Evolutionary conservation across 164 flowering plant species (phyloP).

Genomic region (Hamamelis virginiana): DNA sequence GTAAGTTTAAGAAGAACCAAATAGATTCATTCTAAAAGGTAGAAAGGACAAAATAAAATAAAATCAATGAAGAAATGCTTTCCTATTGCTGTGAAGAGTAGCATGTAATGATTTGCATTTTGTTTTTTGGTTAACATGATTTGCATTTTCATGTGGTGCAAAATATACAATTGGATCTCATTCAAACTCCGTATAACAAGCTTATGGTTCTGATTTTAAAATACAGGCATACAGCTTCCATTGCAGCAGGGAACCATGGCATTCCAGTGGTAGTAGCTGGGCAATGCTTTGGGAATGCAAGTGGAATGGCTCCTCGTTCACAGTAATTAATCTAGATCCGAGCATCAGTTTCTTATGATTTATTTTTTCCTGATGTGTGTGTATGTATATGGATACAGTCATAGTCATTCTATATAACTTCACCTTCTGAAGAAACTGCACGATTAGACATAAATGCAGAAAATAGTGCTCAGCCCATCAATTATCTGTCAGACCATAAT

Average conservation of each 20-base stretch:
- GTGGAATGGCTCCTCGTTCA: conserved; percentile 98
- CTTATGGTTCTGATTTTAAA: conserved; percentile 1
- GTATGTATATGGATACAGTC: no score
- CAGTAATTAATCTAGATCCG: conserved; percentile 52
- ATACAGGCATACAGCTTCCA: conserved; percentile 88
- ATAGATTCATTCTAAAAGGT: neutral
- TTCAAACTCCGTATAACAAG: neutral
- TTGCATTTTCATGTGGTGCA: neutral
- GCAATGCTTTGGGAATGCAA: conserved; percentile 90
- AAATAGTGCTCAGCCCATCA: no score
- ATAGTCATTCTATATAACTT: no score
- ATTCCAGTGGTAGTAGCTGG: conserved; percentile 85
- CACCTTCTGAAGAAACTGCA: no score
- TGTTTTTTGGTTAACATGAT: no score
- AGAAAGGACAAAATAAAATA: neutral
- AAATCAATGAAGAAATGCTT: neutral
- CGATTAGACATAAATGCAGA: no score
- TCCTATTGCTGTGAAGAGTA: neutral
- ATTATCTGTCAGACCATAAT: no score
- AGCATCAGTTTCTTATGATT: neutral
- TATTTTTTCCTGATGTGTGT: neutral
- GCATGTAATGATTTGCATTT: neutral
- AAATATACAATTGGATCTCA: neutral
- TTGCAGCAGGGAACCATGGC: conserved; percentile 95
- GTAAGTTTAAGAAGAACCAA: no score